Base-by-base conservation (phyloP, 2,329 filamentous ascomycete species). In the Arthrobotrys sinensis region DNA sequence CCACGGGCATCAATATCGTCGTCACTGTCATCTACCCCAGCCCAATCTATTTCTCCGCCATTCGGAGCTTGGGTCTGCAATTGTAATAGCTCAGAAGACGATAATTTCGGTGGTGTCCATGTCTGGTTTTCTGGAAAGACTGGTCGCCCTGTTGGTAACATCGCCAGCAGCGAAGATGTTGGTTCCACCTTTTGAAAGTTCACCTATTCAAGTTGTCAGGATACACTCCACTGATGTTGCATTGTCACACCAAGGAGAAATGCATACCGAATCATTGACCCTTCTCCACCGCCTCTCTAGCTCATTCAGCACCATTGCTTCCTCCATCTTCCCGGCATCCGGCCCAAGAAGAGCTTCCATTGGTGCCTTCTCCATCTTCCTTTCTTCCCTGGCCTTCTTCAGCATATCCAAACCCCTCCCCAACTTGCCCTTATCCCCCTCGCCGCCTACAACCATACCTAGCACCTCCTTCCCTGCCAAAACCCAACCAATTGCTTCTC, bases 271-370 rank as follows among this genome's bases (percentile, higher is more conserved):
- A 84, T 97, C 93, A 83, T 99, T 99, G 85, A 94, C 90, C 85
- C 94, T 96, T 79, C 89, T 90, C 95, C 96, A 97, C 83, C 97
- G 97, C 43, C 87, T 88, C 81, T 96, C 89, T 38, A 99, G 86
- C 90, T 96, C 93, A 81, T 96, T 92, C 64, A 97, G 87, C 1
- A 98, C 91, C 69, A 94, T 88, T 1, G 88, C 90, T 85, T 99
- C 96, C 83, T 98, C 96, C 16, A 93, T 85, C 81, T 89, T 91
- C 0, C 96, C 95, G 0, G 91, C 95, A 84, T 97, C 94, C 53
- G 91, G 87, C 0, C 94, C 94, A 93, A 93, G 96, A 32, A 86
- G 86, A 0, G 86, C 28, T 36, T 81, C 79, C 19, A 76, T 38
- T 80, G 48, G 82, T 82, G 2, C 82, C 83, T 57, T 82, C 83